A percentile compares a stretch with the other conserved stretches of the same genome.
phyloP scores from a whole-genome alignment of 2,329 filamentous ascomycete genomes.

The Colletotrichum sp. region DNA sequence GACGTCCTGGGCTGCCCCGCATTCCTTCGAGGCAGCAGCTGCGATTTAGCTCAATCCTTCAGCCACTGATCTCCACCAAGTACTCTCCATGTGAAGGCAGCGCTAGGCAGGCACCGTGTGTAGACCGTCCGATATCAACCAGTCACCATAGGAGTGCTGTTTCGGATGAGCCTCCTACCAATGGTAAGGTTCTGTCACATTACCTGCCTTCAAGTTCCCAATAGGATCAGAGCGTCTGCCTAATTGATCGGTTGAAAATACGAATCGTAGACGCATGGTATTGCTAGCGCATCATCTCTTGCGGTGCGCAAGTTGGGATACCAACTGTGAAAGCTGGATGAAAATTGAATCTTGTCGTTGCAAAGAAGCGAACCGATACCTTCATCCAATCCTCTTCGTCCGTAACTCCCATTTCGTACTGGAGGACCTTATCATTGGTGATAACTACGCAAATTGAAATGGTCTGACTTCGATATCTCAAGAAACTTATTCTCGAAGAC shows the following conservation, averaged over 20 bases:
- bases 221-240: not conserved
- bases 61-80: not conserved
- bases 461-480: not conserved
- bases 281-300: not conserved
- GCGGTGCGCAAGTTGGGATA: not conserved
- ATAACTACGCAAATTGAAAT: not conserved
- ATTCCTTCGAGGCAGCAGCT: not conserved
- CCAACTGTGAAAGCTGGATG: not conserved
- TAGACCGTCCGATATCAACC: not conserved
- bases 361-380: not conserved
- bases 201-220: not conserved
- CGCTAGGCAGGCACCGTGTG: not conserved
- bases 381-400: not conserved
- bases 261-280: not conserved
- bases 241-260: not conserved
- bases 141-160: not conserved
- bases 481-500: not conserved
- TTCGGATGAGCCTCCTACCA: not conserved
- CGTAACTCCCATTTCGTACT: not conserved
- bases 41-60: not conserved
- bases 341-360: not conserved
- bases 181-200: not conserved
- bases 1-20: not conserved
- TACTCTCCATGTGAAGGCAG: not conserved
- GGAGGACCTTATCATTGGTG: not conserved